A percentile compares a stretch with the other conserved stretches of the same genome.
These are phyloP conservation scores for Trypanosoma caninum DNA, from an alignment of 208 protist genomes.

Conservation along the genomic window DNA sequence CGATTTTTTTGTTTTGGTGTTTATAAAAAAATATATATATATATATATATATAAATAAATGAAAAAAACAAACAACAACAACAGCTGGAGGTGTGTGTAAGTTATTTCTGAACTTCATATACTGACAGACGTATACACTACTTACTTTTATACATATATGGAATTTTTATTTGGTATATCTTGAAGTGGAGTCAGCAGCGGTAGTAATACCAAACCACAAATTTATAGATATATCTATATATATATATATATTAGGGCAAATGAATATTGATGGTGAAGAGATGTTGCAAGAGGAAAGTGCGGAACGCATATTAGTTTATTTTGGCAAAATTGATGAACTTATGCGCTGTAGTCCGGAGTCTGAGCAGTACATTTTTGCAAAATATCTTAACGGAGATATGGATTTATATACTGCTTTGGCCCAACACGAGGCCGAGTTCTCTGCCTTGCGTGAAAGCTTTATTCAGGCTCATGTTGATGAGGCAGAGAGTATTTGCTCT, in stretches of 20 bases:
- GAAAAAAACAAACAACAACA: too few relatives aligned
- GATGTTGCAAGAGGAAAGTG: conserved; percentile 23
- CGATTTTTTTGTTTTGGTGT: too few relatives aligned
- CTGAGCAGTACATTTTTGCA: conserved; percentile 41
- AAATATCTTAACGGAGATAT: conserved; percentile 52
- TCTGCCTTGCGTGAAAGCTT: conserved; percentile 47
- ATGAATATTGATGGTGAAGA: not conserved
- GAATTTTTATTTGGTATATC: too few relatives aligned
- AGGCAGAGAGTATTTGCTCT: conserved; percentile 56
- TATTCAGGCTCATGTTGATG: conserved; percentile 52
- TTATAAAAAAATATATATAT: too few relatives aligned
- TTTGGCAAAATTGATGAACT: conserved; percentile 76
- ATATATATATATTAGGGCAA: not conserved
- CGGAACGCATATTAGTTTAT: conserved; percentile 40
- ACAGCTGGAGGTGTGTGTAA: too few relatives aligned
- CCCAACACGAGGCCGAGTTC: conserved; percentile 63
- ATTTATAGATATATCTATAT: not conserved
- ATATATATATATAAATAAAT: too few relatives aligned
- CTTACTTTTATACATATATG: too few relatives aligned
- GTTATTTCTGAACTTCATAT: too few relatives aligned
- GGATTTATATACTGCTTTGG: conserved; percentile 40
- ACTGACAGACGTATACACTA: too few relatives aligned
- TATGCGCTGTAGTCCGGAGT: conserved; percentile 34
- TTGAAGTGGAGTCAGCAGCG: too few relatives aligned
- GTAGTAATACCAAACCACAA: too few relatives aligned